Evolutionary conservation across 768 basidiomycete species (phyloP).

Genomic region (Boletus rubescentipes): DNA sequence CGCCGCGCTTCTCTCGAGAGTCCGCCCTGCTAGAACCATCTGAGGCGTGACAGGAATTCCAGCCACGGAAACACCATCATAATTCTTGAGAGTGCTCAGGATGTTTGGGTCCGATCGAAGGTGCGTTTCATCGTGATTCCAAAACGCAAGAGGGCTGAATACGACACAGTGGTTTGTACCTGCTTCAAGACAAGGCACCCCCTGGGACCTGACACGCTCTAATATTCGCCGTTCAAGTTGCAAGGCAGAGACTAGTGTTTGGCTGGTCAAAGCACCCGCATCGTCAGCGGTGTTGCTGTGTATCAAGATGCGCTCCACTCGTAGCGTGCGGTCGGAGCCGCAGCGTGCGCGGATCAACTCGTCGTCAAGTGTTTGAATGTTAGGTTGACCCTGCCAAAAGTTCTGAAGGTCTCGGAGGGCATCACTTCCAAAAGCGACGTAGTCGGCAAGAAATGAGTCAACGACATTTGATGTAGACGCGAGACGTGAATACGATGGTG

Average conservation of each 20-base stretch:
- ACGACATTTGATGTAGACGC: conserved; percentile 58
- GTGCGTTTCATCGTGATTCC: conserved; percentile 59
- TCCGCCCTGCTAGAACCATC: conserved; percentile 76
- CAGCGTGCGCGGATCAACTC: conserved; percentile 72
- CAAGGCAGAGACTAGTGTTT: conserved; percentile 62
- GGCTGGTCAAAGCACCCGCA: conserved; percentile 56
- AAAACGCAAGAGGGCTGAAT: conserved; percentile 73
- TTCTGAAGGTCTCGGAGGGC: conserved; percentile 65
- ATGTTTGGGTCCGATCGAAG: conserved; percentile 57
- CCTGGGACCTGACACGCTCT: conserved; percentile 40
- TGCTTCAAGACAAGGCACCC: conserved; percentile 54
- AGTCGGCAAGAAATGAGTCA: conserved; percentile 56
- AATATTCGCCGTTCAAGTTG: conserved; percentile 61
- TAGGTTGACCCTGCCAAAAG: conserved; percentile 66
- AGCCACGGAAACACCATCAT: conserved; percentile 53
- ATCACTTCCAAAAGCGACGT: conserved; percentile 50
- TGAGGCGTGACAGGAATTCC: conserved; percentile 66
- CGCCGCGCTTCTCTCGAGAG: conserved; percentile 48
- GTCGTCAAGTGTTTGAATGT: conserved; percentile 67
- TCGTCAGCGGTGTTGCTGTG: conserved; percentile 45
- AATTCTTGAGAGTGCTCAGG: conserved; percentile 54
- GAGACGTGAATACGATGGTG: conserved; percentile 58
- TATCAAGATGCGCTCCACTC: conserved; percentile 76
- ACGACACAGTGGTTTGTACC: conserved; percentile 60
- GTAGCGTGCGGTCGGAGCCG: conserved; percentile 63